Evolutionary conservation across 176 grass and related monocot species (phyloP), one percentile per base, ranked within the genome.

Genomic region (Dendrocalamus sinicus): DNA sequence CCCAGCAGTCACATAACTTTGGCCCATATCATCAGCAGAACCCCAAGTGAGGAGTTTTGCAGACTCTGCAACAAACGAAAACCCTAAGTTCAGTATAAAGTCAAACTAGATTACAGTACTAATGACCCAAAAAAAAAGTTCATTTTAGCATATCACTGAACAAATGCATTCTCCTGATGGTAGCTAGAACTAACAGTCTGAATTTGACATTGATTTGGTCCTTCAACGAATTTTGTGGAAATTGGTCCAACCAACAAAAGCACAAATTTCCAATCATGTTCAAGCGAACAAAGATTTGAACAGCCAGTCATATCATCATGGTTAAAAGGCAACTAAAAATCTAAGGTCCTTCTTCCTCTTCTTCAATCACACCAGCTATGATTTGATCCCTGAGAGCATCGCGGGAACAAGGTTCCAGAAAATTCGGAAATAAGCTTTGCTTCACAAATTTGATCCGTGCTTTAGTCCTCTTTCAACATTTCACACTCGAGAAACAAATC

Each of bases 21-120:
- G 93, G 37, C 97, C 97, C 97, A 99, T 94, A 53, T 99, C 97
- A 87, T 96, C 97, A 44, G 88, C 83, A 48, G 97, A 94, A 81
- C 97, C 97, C 97, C 97, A 99, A 39, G 97, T 99, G 73, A 93
- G 80, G 71, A 99, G 75, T 85, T 96, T 99, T 84, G 90, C 97
- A 45, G 90, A 91, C 72, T 92, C 97, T 99, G 70, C 77, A 78
- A 72, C 50, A 84, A 88, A 84, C 20, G 22, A 78, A 71, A 70
- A 23, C 20, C 16, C 23, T 17, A 87, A 83, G 24, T 44, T 91
- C 24, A 88, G 85, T 81, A 32, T 48, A 22, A 41, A 59, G 12
- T 54, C 28, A 2, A 88, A 62, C 24, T 76, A 57, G n/a, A 23
- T 67, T 19, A 28, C 52, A 19, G 4, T 50, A 78, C 12, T 2